Percentiles rank a stretch among this genome's conserved stretches.
Conservation (phyloP, 2,329 filamentous ascomycete species). For the Arachnopeziza araneosa region DNA sequence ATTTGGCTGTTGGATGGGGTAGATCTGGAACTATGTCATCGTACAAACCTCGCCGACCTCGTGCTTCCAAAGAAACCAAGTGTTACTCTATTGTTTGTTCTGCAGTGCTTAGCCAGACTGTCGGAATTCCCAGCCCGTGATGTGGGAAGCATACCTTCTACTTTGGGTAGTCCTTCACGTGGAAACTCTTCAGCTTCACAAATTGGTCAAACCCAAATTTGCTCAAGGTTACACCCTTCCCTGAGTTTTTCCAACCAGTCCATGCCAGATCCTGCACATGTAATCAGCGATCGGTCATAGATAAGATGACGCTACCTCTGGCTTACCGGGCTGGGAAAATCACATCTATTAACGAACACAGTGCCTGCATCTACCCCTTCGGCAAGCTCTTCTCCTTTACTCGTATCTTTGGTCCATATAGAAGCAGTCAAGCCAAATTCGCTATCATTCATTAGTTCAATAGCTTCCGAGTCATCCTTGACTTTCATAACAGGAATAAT, state of each 20-base stretch:
- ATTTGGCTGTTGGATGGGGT: not conserved
- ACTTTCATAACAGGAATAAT: slow-evolving; percentile 90
- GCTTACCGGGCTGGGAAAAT: slow-evolving; percentile 86
- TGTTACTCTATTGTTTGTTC: slow-evolving; percentile 2
- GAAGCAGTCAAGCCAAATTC: slow-evolving; percentile 93
- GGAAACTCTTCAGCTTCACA: slow-evolving; percentile 92
- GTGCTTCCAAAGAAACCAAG: slow-evolving; percentile 4
- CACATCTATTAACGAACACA: slow-evolving; percentile 91
- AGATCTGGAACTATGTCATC: not conserved
- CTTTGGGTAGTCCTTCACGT: slow-evolving; percentile 69
- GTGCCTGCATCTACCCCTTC: slow-evolving; percentile 86
- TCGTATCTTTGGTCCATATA: slow-evolving; percentile 89
- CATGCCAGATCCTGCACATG: slow-evolving; percentile 73
- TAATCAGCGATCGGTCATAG: slow-evolving; percentile 19
- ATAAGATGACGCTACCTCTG: not conserved
- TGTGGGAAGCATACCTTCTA: not conserved
- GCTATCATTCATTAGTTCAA: slow-evolving; percentile 88
- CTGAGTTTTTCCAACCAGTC: slow-evolving; percentile 97
- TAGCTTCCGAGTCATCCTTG: slow-evolving; percentile 70
- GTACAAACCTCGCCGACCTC: not conserved
- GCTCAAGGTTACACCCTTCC: slow-evolving; percentile 84
- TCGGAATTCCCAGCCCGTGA: not conserved
- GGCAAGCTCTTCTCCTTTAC: slow-evolving; percentile 67
- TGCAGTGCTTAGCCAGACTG: not conserved
- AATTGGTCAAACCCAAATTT: slow-evolving; percentile 93